Evolutionary conservation across 768 basidiomycete species (phyloP), one percentile per base, ranked within the genome.

Genomic region (button mushroom (Agaricus bisporus)): DNA sequence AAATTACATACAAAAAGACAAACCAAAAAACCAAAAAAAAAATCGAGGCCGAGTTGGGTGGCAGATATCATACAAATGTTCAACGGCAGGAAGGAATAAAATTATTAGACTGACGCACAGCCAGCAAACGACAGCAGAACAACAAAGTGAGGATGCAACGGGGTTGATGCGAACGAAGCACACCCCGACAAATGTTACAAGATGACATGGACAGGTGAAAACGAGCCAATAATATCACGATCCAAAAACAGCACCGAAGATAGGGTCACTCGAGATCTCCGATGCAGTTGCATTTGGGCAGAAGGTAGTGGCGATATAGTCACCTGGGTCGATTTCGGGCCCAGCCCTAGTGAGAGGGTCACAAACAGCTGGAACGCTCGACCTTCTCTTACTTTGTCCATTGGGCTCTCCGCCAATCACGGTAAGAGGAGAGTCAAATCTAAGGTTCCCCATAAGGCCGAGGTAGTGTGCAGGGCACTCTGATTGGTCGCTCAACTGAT

Each of bases 391-490:
- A 38, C 44, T 17, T 35, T 26, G n/a, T 26, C 43, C 32, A 32
- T 32, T 32, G 32, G 11, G 7, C 7, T 32, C 32, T 32, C 32
- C 32, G 32, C 11, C 32, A 11, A 32, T 25, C 15, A 46, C 41
- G 29, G 38, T 39, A 8, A 54, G 45, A 25, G 46, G 37, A 41
- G 35, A 28, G 29, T 29, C 53, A 20, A 54, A 48, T 26, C 47
- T 41, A 41, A 47, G 48, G 47, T 38, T 45, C 22, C 43, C 47
- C 32, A 54, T 42, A 32, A 54, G n/a, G 20, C 48, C 32, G 29
- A 25, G 25, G 17, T 54, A 54, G 37, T 48, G 47, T 9, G 46
- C 14, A 7, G 53, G 25, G 28, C 42, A 54, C 28, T 48, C 47
- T n/a, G 39, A 39, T 45, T 41, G 51, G 28, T 8, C 36, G 12